Evolutionary conservation across 1,139 yeast species (phyloP), one percentile per base, ranked within the genome.

Genomic region (Scheffersomyces illinoinensis): DNA sequence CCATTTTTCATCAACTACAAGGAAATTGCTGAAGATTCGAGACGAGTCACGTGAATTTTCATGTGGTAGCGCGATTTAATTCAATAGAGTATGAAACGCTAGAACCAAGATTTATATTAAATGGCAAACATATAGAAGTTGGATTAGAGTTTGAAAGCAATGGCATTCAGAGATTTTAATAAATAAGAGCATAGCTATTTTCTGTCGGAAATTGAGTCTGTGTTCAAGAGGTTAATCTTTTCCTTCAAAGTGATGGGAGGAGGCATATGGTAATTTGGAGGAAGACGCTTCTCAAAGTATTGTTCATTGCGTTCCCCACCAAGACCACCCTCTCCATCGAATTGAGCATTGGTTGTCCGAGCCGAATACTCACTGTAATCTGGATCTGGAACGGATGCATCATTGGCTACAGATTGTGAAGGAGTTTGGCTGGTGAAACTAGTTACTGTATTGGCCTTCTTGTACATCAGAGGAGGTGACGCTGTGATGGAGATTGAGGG

Each of bases 281-380:
- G 53, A 57, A 62, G 62, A 17, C 57, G 59, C 21, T 55, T 57
- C 47, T 63, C 61, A 48, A 64, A 63, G 51, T 48, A 48, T n/a
- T 48, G 21, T 17, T 48, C 51, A 10, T 48, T 48, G 18, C 24
- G 53, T 20, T 60, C 59, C 10, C 58, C 63, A 4, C 50, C 53
- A 17, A 51, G 24, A 26, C 72, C 73, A 14, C 62, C 48, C 24
- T 71, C 72, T 1, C 78, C 78, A 58, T 76, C 75, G 17, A 69
- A 59, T 54, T 72, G 75, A 2, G 79, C 78, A 50, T 69, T 70
- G 4, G 78, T 75, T n/a, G 77, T 73, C 49, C 64, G 66, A n/a
- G 72, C 62, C 0, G 77, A 74, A 2, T 56, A 59, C 56, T 66
- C 70, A 54, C 76, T 69, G 20, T 57, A 58, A 55, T 64, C 64